Evolutionary conservation across 2,329 filamentous ascomycete genomes (phyloP), one percentile per base, ranked within the genome.

Genomic region (Pyrenophora graminea): DNA sequence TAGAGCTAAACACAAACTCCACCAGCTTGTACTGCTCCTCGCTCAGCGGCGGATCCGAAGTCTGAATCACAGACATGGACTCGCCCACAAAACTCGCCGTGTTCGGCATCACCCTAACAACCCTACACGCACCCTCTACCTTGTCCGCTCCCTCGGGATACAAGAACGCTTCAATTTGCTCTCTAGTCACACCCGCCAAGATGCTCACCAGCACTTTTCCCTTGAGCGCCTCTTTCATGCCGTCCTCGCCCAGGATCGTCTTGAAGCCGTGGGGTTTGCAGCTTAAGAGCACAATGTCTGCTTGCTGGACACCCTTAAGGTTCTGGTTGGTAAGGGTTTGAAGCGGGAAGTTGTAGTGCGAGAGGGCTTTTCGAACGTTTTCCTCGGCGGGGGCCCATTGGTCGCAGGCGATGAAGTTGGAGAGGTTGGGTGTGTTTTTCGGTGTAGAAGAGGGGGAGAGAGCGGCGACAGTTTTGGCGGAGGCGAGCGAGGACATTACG

Each of bases 181-280:
- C 73, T 13, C 85, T 83, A 2, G 87, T 85, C 18, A 94, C 83
- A 50, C 91, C 91, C 4, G 90, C 90, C 54, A 88, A 85, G 61
- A 96, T 91, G 65, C 84, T 89, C 70, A 96, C 87, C 33, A 96
- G 79, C 4, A 95, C 80, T 74, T 96, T 96, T 37, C 89, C 89
- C 53, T 83, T 77, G 12, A 96, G 80, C 1, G 90, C 91, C 56
- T 87, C 82, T 43, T 79, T 78, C 77, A 95, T 88, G 39, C 87
- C 89, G 2, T 83, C 75, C 51, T 82, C 83, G 47, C 79, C 77
- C 1, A 96, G 80, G 38, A 96, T 82, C 12, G 84, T 83, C 51
- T 82, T 79, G 53, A 89, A 84, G 78, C 87, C 86, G 68, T 88
- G 83, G 1, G 91, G 89, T 74, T 95, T 94, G 80, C 90, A 96